Evolutionary conservation across 306 rosid species (phyloP), one percentile per base, ranked within the genome.

Genomic region (Begonia loranthoides): DNA sequence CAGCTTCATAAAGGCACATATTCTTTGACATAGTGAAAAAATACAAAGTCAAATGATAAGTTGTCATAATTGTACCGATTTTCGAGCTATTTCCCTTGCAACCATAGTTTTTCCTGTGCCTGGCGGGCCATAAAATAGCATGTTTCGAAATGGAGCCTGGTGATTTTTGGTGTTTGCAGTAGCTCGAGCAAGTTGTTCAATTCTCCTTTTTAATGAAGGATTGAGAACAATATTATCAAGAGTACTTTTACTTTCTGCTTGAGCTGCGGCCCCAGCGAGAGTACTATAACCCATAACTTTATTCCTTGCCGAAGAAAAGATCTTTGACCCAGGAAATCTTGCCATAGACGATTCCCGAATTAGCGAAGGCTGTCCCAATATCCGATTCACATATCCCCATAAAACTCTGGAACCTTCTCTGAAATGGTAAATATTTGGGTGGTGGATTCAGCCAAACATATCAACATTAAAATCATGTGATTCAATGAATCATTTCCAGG

Each of bases 61-160:
- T 55, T 41, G 39, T 14, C 24, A 50, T 43, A 62, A 52, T 28
- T 28, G 36, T 83, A 92, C 99, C 72, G 94, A 92, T 72, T 81
- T 87, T 59, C 76, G 82, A 57, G 99, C 96, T 56, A 92, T 92
- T 70, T 87, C 99, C 74, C 82, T 80, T 4, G 96, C 99, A 73
- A 92, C 96, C 96, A 87, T 72, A n/a, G 99, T 92, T 83, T 92
- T 87, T 50, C 99, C 99, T 15, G 99, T 92, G 41, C 99, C 99
- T 51, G 99, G 99, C 52, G 88, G 96, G 45, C 96, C 99, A 73
- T 92, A 87, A 67, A 92, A 92, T 55, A 92, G 79, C 96, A 92
- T 83, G 62, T 92, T 87, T 48, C 94, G 94, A 54, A 92, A 92
- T 47, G 99, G 99, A 41, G 99, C 99, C 68, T 87, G 84, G 72